A percentile compares a stretch with the other conserved stretches of the same genome.
Conservation (phyloP, 345 rosid species). For the Trapa bicornis region DNA sequence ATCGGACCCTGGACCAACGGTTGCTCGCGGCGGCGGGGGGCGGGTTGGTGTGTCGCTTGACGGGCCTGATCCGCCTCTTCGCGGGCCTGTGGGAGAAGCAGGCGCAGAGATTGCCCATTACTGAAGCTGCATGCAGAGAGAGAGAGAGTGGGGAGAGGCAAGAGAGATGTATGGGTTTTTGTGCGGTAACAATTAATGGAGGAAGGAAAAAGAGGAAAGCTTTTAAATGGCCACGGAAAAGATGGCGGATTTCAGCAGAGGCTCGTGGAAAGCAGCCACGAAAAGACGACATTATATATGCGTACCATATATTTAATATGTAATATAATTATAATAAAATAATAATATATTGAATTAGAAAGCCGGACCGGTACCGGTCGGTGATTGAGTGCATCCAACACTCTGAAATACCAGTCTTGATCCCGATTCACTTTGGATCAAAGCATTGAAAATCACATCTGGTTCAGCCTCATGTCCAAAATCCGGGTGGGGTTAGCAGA, state of each 20-base stretch:
- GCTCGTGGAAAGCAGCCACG: neutral
- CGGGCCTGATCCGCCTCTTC: conserved; percentile 21
- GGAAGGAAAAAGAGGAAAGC: neutral
- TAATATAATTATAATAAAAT: too few relatives aligned
- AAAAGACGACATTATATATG: too few relatives aligned
- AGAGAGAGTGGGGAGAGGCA: neutral
- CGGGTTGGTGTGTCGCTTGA: conserved; percentile 23
- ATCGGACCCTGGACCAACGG: conserved; percentile 54
- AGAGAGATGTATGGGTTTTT: neutral
- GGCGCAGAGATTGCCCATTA: conserved; percentile 61
- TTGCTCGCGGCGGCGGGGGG: conserved; percentile 12
- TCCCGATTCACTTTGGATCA: too few relatives aligned
- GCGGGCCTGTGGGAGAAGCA: conserved; percentile 38
- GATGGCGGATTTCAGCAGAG: conserved; percentile 9
- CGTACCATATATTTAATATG: too few relatives aligned
- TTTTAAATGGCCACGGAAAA: neutral
- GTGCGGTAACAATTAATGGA: neutral
- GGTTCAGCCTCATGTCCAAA: too few relatives aligned
- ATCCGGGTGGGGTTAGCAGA: too few relatives aligned
- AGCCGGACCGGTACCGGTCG: too few relatives aligned
- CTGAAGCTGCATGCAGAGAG: neutral
- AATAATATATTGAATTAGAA: too few relatives aligned
- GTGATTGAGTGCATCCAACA: too few relatives aligned
- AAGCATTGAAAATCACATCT: too few relatives aligned
- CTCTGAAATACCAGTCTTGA: too few relatives aligned